Base-by-base conservation (phyloP, 768 basidiomycete genomes). In the Termitomyces sp. region DNA sequence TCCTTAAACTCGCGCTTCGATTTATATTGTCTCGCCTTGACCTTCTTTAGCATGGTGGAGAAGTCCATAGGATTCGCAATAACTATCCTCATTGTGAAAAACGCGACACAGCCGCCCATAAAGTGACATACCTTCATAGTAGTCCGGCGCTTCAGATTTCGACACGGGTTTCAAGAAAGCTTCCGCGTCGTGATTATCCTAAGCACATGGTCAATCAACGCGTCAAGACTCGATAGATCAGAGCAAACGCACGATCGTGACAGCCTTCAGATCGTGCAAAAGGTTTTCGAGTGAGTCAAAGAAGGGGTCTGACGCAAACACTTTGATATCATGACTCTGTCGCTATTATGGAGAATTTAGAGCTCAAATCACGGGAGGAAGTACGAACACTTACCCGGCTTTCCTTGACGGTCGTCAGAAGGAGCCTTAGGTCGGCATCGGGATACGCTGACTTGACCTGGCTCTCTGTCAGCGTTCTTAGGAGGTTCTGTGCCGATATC, bases 41-140 rank as follows among this genome's bases (percentile, higher is more conserved):
- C 89, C 74, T 95, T 95, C 81, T 87, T 93, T 54, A 88, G 80
- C 83, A 99, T 91, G 0, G 95, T 91, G 61, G 87, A 86, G 46
- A 98, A 79, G 76, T 99, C 97, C 97, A 99, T 99, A 5, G 97
- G 95, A 62, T 86, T 86, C 57, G 87, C 75, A 71, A 99, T 97
- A 65, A 96, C 97, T 98, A 67, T 12, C 22, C 44, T 33, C 52
- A 59, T 50, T 46, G 58, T 64, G 37, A 52, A 57, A 12, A 20
- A 47, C 48, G 41, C 61, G 65, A 58, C 13, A 12, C 5, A 27
- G 24, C 22, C 45, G 53, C 50, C 36, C 54, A 20, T 57, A 42
- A 47, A 36, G 1, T 47, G 37, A 76, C 88, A 59, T 62, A 93
- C 96, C 83, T 48, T 94, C 90, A 73, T 93, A 88, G 68, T 99